These are phyloP conservation scores for Diophrys sp. DNA, from an alignment of 73 alveolate genomes.

Conservation along the genomic window DNA sequence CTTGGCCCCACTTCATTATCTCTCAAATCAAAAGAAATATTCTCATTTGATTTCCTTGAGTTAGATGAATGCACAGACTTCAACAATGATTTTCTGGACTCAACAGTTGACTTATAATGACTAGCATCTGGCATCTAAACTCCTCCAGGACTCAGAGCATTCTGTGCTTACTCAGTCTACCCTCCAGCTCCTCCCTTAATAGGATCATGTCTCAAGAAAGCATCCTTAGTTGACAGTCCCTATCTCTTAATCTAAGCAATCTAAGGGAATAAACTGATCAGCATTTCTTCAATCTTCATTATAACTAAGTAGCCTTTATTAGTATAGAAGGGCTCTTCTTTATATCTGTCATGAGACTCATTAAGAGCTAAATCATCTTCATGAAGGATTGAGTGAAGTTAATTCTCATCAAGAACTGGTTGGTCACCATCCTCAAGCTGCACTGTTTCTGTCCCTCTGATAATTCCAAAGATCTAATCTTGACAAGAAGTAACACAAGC, in stretches of 20 bases:
- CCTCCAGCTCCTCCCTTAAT: conserved; percentile 13
- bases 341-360: neutral
- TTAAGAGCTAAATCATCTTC: neutral
- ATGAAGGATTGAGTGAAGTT: neutral
- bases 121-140: no score
- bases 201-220: conserved; percentile 51
- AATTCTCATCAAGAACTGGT: conserved; percentile 3
- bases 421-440: conserved; percentile 5
- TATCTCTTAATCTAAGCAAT: conserved; percentile 40
- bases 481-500: conserved; percentile 11
- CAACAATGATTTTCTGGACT: neutral
- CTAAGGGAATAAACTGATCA: conserved; percentile 45
- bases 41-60: conserved; percentile 9
- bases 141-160: no score
- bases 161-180: no score
- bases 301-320: conserved; percentile 41
- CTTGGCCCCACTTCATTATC: no score
- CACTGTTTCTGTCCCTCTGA: conserved; percentile 17
- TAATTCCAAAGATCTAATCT: conserved; percentile 23
- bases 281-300: conserved; percentile 51
- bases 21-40: neutral
- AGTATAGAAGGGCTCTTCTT: conserved; percentile 25
- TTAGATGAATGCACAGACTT: neutral
- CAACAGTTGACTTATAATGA: conserved; percentile 18
- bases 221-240: conserved; percentile 57